Percentiles rank a stretch among this genome's conserved stretches.
These are phyloP conservation scores for Ophiobolus disseminans DNA, from an alignment of 2,329 filamentous ascomycete genomes.

Conservation along the genomic window DNA sequence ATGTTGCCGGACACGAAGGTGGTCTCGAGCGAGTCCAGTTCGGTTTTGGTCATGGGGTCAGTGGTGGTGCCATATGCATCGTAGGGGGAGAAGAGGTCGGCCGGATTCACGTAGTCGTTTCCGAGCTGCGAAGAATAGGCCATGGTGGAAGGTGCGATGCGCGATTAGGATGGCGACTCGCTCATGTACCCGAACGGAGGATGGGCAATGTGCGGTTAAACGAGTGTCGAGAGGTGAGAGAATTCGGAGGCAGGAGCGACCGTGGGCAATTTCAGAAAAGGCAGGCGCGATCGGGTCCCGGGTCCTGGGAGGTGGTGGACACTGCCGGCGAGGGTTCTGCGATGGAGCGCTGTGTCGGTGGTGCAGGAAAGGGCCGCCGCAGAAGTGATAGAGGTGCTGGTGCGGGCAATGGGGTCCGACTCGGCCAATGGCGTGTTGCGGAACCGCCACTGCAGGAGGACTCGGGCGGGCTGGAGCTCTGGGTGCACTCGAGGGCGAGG, in stretches of 20 bases:
- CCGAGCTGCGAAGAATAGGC: conserved; percentile 19
- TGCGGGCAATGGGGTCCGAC: conserved; percentile 1
- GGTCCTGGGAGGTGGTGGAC: too few species aligned
- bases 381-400: background rate
- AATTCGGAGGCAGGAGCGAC: background rate
- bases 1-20: conserved; percentile 9
- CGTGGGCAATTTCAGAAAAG: too few species aligned
- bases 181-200: too few species aligned
- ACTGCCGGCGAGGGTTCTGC: conserved; percentile 10
- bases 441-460: background rate
- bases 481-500: conserved; percentile 3
- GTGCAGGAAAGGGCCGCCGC: conserved; percentile 11
- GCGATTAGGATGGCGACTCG: background rate
- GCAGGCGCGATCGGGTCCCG: too few species aligned
- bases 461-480: too few species aligned
- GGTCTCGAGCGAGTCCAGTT: conserved; percentile 17
- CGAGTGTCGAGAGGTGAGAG: conserved; percentile 9
- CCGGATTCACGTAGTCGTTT: conserved; percentile 27
- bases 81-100: conserved; percentile 21
- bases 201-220: too few species aligned
- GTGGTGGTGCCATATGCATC: conserved; percentile 16
- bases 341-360: background rate
- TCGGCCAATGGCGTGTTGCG: background rate
- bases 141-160: conserved; percentile 19
- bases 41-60: conserved; percentile 14